Percentiles rank a stretch among this genome's conserved stretches.
Conservation (phyloP, 805 yeast species). For the Barnettozyma wickerhamii region DNA sequence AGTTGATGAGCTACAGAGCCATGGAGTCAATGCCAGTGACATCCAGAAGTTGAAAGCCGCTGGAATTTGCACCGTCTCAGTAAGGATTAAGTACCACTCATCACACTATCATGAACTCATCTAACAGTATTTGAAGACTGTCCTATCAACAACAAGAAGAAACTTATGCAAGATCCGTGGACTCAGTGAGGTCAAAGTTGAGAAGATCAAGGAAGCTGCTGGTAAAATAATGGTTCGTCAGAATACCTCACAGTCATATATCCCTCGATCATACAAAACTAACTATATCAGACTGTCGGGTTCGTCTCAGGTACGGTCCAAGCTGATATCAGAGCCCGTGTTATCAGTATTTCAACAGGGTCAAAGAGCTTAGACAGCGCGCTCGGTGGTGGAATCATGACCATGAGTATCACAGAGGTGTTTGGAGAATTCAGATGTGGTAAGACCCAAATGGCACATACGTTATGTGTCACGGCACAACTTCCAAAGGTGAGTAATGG, state of each 20-base stretch:
- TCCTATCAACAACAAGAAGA: conserved; percentile 58
- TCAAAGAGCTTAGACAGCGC: conserved; percentile 63
- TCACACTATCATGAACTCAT: too few species aligned
- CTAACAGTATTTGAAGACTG: too few species aligned
- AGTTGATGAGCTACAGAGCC: conserved; percentile 52
- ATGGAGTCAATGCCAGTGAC: conserved; percentile 71
- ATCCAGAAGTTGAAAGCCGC: conserved; percentile 61
- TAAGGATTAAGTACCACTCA: too few species aligned
- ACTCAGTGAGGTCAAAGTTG: conserved; percentile 72
- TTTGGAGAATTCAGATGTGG: conserved; percentile 82
- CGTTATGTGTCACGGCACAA: conserved; percentile 73
- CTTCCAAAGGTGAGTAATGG: conserved; percentile 42
- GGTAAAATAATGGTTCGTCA: conserved; percentile 46
- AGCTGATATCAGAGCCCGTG: conserved; percentile 57
- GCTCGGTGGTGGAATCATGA: conserved; percentile 71
- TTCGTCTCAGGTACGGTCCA: conserved; percentile 72
- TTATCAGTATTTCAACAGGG: conserved; percentile 66
- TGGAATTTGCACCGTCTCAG: conserved; percentile 66
- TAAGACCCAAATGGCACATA: conserved; percentile 77
- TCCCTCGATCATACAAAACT: background rate
- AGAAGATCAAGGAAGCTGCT: conserved; percentile 70
- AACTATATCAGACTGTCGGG: conserved; percentile 43
- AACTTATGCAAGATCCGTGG: conserved; percentile 65
- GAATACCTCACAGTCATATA: background rate
- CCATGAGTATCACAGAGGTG: conserved; percentile 75